A percentile compares a stretch with the other conserved stretches of the same genome.
Conservation (phyloP, 306 rosid species). For the Rosa multiflora region DNA sequence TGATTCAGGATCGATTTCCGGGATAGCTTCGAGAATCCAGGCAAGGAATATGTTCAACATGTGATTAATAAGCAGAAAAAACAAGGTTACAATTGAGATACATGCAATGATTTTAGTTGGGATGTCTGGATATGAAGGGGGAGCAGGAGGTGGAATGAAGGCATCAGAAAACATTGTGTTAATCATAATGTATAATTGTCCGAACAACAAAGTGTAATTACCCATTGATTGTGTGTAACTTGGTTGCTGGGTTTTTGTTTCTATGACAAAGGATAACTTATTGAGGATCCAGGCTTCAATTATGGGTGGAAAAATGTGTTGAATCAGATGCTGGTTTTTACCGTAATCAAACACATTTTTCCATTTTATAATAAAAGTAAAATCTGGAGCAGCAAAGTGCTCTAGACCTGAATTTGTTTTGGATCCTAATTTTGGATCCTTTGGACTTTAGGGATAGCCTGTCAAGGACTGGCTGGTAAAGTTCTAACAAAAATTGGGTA, state of each 20-base stretch:
- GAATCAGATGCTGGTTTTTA: neutral
- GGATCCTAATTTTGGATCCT: constrained; percentile 1
- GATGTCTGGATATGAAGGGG: constrained; percentile 18
- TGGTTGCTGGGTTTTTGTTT: neutral
- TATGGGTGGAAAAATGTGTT: no score
- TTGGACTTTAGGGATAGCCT: no score
- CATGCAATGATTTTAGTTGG: constrained; percentile 29
- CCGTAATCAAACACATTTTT: neutral
- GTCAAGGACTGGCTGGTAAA: neutral
- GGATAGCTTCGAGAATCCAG: constrained; percentile 26
- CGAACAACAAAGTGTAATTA: constrained; percentile 13
- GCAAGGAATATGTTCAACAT: constrained; percentile 23
- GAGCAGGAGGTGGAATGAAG: constrained; percentile 1
- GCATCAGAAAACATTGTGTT: constrained; percentile 11
- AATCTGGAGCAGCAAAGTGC: neutral
- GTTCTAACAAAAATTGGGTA: neutral
- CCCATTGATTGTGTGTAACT: neutral
- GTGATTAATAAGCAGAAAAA: constrained; percentile 29
- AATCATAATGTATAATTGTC: constrained; percentile 11
- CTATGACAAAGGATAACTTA: neutral
- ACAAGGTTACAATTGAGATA: constrained; percentile 21
- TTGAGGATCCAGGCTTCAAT: no score
- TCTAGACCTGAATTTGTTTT: neutral
- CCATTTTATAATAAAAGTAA: neutral
- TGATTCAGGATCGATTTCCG: constrained; percentile 9